Percentiles rank a stretch among this genome's conserved stretches.
These are phyloP conservation scores for Rhynchosporium graminicola DNA, from an alignment of 2,329 filamentous ascomycete species.

Conservation along the genomic window DNA sequence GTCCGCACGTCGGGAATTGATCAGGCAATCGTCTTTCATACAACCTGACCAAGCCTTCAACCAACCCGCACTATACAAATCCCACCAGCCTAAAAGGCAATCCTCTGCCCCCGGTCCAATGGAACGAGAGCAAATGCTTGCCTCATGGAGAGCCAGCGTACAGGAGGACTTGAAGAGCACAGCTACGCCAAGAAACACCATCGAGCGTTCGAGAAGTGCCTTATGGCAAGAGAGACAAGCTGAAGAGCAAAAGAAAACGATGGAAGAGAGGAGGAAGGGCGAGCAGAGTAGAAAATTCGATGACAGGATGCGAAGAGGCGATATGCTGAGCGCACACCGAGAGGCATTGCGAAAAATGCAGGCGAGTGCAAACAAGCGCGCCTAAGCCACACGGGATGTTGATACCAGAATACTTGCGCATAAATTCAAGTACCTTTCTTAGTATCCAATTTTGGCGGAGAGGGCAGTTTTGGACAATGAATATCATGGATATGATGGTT, in stretches of 20 bases:
- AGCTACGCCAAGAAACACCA: constrained; percentile 39
- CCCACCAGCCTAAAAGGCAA: constrained; percentile 54
- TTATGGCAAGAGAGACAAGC: constrained; percentile 58
- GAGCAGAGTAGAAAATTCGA: constrained; percentile 66
- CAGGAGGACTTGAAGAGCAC: constrained; percentile 58
- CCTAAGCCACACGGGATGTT: constrained; percentile 13
- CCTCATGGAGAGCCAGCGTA: constrained; percentile 67
- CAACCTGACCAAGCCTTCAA: constrained; percentile 27
- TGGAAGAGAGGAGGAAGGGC: constrained; percentile 58
- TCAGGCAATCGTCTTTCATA: constrained; percentile 45
- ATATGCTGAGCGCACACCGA: constrained; percentile 74
- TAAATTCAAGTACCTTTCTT: constrained; percentile 10
- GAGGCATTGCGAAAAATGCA: constrained; percentile 83
- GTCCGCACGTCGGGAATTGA: constrained; percentile 63
- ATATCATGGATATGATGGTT: constrained; percentile 7
- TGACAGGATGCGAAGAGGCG: constrained; percentile 72
- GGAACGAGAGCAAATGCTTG: constrained; percentile 60
- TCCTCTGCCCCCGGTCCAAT: constrained; percentile 46
- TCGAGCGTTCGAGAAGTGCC: constrained; percentile 55
- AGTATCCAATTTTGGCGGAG: constrained; percentile 20
- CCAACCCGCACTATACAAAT: constrained; percentile 49
- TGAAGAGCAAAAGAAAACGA: constrained; percentile 59
- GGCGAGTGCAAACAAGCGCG: constrained; percentile 32
- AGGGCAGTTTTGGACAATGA: not conserved
- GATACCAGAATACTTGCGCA: constrained; percentile 4